phyloP scores from a whole-genome alignment of 129 eudicot genomes.

The Scalesia atractyloides region DNA sequence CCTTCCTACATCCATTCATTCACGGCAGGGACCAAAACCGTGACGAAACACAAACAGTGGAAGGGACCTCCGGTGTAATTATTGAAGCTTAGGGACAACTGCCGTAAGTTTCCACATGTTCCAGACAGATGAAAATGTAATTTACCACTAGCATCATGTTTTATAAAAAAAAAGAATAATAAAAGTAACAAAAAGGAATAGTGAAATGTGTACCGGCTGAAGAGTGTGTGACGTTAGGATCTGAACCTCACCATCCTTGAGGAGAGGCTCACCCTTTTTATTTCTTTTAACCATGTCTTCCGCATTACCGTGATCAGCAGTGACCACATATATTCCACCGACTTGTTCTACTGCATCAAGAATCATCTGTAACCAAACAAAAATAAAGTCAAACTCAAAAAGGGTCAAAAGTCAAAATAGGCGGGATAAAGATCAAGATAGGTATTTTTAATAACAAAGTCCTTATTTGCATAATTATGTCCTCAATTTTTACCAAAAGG shows the following conservation, averaged over 20 bases:
- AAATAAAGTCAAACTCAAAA: background rate
- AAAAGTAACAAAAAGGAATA: background rate
- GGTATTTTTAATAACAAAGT: too few relatives aligned
- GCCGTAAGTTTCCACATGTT: background rate
- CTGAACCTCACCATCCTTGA: slow-evolving; percentile 74
- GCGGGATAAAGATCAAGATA: too few relatives aligned
- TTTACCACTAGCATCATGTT: background rate
- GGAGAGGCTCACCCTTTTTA: slow-evolving; percentile 87
- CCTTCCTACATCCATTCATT: background rate
- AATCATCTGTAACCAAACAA: slow-evolving; percentile 38
- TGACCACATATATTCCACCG: slow-evolving; percentile 19
- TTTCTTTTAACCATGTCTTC: slow-evolving; percentile 96
- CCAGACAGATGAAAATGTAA: background rate
- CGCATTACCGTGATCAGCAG: slow-evolving; percentile 62
- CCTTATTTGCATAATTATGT: too few relatives aligned
- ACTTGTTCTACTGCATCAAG: slow-evolving; percentile 20
- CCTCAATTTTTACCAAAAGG: too few relatives aligned
- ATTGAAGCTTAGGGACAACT: background rate
- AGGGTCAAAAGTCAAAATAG: background rate
- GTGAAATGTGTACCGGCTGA: slow-evolving; percentile 57
- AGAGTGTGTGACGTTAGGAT: slow-evolving; percentile 89
- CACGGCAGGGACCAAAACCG: background rate
- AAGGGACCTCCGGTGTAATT: background rate
- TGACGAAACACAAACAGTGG: background rate
- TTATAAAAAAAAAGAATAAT: background rate